Conservation (phyloP, 768 basidiomycete species). For the Pisolithus orientalis region DNA sequence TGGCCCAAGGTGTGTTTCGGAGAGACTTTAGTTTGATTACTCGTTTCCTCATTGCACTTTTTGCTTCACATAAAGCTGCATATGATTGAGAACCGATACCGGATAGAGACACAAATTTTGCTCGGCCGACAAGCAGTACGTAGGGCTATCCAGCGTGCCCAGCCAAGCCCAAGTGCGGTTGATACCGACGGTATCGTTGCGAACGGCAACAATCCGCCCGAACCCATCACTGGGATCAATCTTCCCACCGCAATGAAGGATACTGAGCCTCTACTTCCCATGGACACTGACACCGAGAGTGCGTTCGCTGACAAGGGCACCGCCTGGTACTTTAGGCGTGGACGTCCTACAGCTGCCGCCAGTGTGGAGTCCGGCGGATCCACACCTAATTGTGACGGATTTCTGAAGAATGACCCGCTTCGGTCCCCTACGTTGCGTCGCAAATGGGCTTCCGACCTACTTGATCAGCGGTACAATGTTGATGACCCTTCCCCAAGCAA, state of each 20-base stretch:
- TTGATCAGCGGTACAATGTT: slow-evolving; percentile 23
- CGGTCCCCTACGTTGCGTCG: slow-evolving; percentile 38
- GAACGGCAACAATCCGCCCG: slow-evolving; percentile 17
- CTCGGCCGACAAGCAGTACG: slow-evolving; percentile 73
- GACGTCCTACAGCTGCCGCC: slow-evolving; percentile 25
- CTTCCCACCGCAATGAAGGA: slow-evolving; percentile 20
- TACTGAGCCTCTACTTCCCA: slow-evolving; percentile 54
- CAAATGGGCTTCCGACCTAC: slow-evolving; percentile 42
- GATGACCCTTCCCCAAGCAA: slow-evolving; percentile 2
- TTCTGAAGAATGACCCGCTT: slow-evolving; percentile 31
- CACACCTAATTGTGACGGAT: slow-evolving; percentile 26
- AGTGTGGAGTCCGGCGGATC: slow-evolving; percentile 27
- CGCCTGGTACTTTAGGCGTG: slow-evolving; percentile 49
- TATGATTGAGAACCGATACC: slow-evolving; percentile 89
- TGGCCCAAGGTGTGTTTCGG: slow-evolving; percentile 77
- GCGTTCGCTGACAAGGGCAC: slow-evolving; percentile 54
- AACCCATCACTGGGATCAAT: slow-evolving; percentile 18
- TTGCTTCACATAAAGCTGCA: slow-evolving; percentile 52
- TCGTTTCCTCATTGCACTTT: slow-evolving; percentile 4
- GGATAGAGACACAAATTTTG: slow-evolving; percentile 77
- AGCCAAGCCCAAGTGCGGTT: slow-evolving; percentile 15
- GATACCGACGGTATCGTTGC: slow-evolving; percentile 16
- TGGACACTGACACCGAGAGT: slow-evolving; percentile 76
- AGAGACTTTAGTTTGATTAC: not conserved
- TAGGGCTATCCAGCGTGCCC: slow-evolving; percentile 38